Conservation (phyloP, 208 protist genomes). For the Wallacemonas sp. region DNA sequence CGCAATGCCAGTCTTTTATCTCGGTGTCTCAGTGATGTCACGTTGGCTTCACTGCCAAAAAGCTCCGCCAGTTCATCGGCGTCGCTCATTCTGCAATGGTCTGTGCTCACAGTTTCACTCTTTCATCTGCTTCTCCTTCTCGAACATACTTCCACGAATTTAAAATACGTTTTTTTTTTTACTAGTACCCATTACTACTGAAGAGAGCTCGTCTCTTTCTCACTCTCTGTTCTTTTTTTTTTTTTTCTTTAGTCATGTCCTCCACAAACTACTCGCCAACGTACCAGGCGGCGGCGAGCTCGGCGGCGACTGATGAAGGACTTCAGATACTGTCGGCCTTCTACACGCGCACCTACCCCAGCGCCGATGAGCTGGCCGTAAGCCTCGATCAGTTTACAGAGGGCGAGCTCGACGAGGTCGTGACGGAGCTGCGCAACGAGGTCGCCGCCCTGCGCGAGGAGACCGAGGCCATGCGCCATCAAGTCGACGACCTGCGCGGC, state of each 20-base stretch:
- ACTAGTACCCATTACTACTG: no score
- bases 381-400: slow-evolving; percentile 28
- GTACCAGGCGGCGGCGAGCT: neutral
- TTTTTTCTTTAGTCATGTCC: slow-evolving; percentile 9
- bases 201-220: neutral
- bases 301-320: neutral
- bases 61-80: no score
- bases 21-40: no score
- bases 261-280: neutral
- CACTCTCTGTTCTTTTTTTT: neutral
- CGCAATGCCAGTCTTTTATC: no score
- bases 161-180: no score
- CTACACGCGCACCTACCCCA: slow-evolving; percentile 63
- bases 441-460: slow-evolving; percentile 73
- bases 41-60: no score
- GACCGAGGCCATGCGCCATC: slow-evolving; percentile 40
- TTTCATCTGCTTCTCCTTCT: neutral
- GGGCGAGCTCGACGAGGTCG: slow-evolving; percentile 47
- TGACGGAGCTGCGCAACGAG: slow-evolving; percentile 66
- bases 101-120: no score
- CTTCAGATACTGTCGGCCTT: slow-evolving; percentile 53
- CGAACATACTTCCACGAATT: no score
- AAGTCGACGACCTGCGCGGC: slow-evolving; percentile 42
- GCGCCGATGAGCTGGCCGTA: slow-evolving; percentile 42
- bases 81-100: no score